phyloP scores from a whole-genome alignment of 2,329 filamentous ascomycete genomes.

The Exophiala bonariae region DNA sequence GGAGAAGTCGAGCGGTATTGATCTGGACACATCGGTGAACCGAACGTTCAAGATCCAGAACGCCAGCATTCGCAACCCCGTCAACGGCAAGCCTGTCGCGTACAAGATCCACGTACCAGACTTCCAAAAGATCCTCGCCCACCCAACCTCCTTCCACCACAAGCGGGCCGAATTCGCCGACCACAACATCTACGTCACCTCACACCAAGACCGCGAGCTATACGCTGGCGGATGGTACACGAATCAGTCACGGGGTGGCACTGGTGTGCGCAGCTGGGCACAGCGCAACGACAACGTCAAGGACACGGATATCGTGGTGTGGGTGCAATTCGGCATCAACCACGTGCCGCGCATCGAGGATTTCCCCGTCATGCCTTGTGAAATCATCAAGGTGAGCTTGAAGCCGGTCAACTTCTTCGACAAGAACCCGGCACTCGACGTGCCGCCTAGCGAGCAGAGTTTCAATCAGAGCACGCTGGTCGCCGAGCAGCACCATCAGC shows the following conservation, averaged over 20 bases:
- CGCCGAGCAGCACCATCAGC: slow-evolving; percentile 22
- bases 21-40: slow-evolving; percentile 49
- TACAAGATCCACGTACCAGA: slow-evolving; percentile 59
- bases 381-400: slow-evolving; percentile 50
- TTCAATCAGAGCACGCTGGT: slow-evolving; percentile 38
- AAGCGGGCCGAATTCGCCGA: slow-evolving; percentile 56
- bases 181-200: slow-evolving; percentile 57
- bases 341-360: slow-evolving; percentile 66
- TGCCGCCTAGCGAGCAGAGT: slow-evolving; percentile 41
- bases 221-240: slow-evolving; percentile 58
- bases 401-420: slow-evolving; percentile 54
- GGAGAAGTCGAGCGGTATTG: slow-evolving; percentile 47
- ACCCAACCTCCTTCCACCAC: slow-evolving; percentile 47
- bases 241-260: slow-evolving; percentile 56
- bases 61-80: slow-evolving; percentile 49
- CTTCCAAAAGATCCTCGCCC: slow-evolving; percentile 59
- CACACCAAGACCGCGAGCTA: slow-evolving; percentile 54
- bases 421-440: slow-evolving; percentile 52
- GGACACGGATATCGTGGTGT: slow-evolving; percentile 56
- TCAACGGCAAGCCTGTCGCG: slow-evolving; percentile 55
- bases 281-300: slow-evolving; percentile 44
- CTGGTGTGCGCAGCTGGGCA: slow-evolving; percentile 55
- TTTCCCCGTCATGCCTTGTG: slow-evolving; percentile 68
- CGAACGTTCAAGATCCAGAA: slow-evolving; percentile 62
- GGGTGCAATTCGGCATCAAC: slow-evolving; percentile 61